Evolutionary conservation across 202 grass and related monocot genomes (phyloP).

Genomic region (Panicum virgatum): DNA sequence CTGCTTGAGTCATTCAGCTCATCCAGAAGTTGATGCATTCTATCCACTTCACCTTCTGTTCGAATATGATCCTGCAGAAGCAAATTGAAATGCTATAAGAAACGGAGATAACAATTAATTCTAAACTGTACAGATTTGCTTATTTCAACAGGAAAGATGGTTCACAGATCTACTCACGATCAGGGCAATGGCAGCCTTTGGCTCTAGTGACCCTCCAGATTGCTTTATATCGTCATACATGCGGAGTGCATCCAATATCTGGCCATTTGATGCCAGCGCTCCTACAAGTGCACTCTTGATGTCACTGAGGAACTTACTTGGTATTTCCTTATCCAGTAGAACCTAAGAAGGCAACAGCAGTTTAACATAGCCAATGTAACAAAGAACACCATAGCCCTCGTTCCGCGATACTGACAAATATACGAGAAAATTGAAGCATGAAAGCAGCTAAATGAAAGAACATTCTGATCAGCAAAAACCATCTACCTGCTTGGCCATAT

Average conservation of each 20-base stretch:
- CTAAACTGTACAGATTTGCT: slow-evolving; percentile 21
- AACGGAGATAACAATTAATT: slow-evolving; percentile 7
- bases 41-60: slow-evolving; percentile 78
- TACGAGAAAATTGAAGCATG: slow-evolving; percentile 7
- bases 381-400: background rate
- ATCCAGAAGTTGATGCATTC: slow-evolving; percentile 63
- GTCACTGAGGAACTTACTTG: slow-evolving; percentile 52
- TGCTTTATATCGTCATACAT: slow-evolving; percentile 79
- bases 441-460: slow-evolving; percentile 28
- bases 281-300: slow-evolving; percentile 68
- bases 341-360: slow-evolving; percentile 55
- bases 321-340: slow-evolving; percentile 64
- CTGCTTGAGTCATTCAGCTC: slow-evolving; percentile 64
- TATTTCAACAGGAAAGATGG: slow-evolving; percentile 16
- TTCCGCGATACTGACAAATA: background rate
- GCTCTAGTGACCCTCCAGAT: slow-evolving; percentile 60
- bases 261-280: slow-evolving; percentile 74
- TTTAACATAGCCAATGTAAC: slow-evolving; percentile 13
- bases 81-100: slow-evolving; percentile 27
- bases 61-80: slow-evolving; percentile 70
- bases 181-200: slow-evolving; percentile 65
- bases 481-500: slow-evolving; percentile 93
- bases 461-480: slow-evolving; percentile 37
- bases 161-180: slow-evolving; percentile 66
- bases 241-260: slow-evolving; percentile 63